A percentile compares a stretch with the other conserved stretches of the same genome.
Conservation (phyloP, 2,329 filamentous ascomycete species). For the Talaromyces sp. region DNA sequence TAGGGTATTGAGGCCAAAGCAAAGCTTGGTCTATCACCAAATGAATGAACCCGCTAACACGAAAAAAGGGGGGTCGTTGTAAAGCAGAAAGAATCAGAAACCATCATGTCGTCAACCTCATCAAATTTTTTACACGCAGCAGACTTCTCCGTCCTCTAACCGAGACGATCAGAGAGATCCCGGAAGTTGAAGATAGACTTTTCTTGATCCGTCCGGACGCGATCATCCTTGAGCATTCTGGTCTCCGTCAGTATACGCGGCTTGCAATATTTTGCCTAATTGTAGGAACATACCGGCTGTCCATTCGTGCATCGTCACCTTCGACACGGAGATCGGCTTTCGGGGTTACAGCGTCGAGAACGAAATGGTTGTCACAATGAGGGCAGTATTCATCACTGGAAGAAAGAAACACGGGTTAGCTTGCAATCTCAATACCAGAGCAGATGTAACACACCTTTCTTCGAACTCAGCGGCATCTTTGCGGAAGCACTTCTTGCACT, state of each 20-base stretch:
- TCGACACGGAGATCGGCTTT: constrained; percentile 84
- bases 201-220: constrained; percentile 63
- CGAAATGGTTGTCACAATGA: constrained; percentile 98
- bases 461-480: constrained; percentile 93
- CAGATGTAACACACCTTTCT: constrained; percentile 59
- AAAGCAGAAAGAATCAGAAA: constrained; percentile 10
- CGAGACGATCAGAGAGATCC: constrained; percentile 73
- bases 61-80: not conserved
- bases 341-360: constrained; percentile 83
- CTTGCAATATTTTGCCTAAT: not conserved
- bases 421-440: not conserved
- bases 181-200: constrained; percentile 76
- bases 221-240: constrained; percentile 89
- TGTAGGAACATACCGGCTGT: constrained; percentile 60
- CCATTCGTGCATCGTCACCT: constrained; percentile 83
- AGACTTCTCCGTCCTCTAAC: constrained; percentile 54
- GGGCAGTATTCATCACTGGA: constrained; percentile 93
- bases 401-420: constrained; percentile 3
- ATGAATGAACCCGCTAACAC: not conserved
- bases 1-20: constrained; percentile 22
- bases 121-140: constrained; percentile 18
- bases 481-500: constrained; percentile 97
- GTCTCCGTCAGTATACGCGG: constrained; percentile 14
- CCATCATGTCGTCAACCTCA: constrained; percentile 36
- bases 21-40: constrained; percentile 10